Conservation (phyloP, 2,329 filamentous ascomycete genomes). For the Sclerotinia nivalis region DNA sequence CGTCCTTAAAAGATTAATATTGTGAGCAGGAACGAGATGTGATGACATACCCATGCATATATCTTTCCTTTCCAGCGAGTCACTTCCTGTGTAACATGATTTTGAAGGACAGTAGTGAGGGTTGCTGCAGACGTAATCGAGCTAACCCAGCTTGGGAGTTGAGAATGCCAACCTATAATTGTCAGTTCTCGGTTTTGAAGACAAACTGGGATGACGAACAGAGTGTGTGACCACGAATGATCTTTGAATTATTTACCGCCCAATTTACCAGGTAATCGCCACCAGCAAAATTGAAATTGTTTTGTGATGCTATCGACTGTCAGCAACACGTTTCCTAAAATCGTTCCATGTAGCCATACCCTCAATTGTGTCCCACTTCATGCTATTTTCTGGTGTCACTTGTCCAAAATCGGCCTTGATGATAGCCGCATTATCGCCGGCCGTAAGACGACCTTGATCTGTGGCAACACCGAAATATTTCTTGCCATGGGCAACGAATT, state of each 20-base stretch:
- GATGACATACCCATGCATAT: conserved; percentile 48
- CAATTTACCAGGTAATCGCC: conserved; percentile 62
- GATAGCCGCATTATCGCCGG: conserved; percentile 52
- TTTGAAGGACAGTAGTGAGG: conserved; percentile 57
- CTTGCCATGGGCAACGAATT: conserved; percentile 64
- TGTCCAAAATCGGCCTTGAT: conserved; percentile 63
- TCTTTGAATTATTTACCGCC: conserved; percentile 56
- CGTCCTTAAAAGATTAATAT: conserved; percentile 46
- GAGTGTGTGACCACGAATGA: conserved; percentile 66
- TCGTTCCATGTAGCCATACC: conserved; percentile 25
- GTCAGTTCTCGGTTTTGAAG: conserved; percentile 59
- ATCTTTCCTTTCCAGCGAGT: conserved; percentile 64
- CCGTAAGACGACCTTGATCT: conserved; percentile 54
- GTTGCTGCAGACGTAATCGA: conserved; percentile 49
- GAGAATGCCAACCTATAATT: conserved; percentile 57
- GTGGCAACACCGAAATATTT: conserved; percentile 62
- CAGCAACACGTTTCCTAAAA: not conserved
- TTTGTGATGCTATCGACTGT: conserved; percentile 40
- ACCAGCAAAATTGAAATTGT: conserved; percentile 55
- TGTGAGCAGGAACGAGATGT: not conserved
- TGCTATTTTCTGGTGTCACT: conserved; percentile 67
- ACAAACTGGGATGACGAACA: conserved; percentile 46
- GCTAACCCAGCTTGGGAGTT: conserved; percentile 60
- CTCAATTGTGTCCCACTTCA: conserved; percentile 66
- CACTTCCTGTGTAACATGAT: conserved; percentile 60